Base-by-base conservation (phyloP, 2,329 filamentous ascomycete species). In the Trichoderma hamatum region DNA sequence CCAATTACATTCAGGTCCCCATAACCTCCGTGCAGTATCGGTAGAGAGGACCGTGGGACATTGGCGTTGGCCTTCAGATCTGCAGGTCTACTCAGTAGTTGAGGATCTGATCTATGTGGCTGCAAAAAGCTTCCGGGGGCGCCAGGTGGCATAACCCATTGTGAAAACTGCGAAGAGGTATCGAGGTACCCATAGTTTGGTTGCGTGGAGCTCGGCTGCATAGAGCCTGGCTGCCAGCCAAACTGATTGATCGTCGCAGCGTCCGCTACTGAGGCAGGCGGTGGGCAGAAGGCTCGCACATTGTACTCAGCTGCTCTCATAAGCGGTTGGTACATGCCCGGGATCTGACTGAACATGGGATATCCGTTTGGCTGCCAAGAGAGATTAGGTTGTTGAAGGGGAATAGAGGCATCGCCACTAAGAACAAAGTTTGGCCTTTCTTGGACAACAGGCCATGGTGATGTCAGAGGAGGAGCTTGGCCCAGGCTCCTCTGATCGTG, bases 201-300 rank as follows among this genome's bases (percentile, higher is more conserved):
- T 19, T 64, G 69, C 39, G 39, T n/a, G 39, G 39, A 36, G 26
- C 67, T 67, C 69, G 62, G 70, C n/a, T 62, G 69, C 36, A 70
- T 71, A 36, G 65, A 43, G 11, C 46, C 71, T 5, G 58, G 13
- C 19, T 72, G 65, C 69, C 69, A 70, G 26, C 69, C 63, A 49
- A 63, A 67, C 13, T 77, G 74, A 19, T 74, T 76, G 68, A 79
- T 75, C 3, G 76, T 74, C 11, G 80, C 65, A 24, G 74, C 73
- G 43, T 78, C 77, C 39, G 75, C 74, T 56, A 75, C 73, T 5
- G 76, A 75, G 32, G 75, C 72, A 4, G 80, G 79, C 0, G 78
- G 79, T 13, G 79, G 79, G 56, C 79, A 80, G 62, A 81, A 79
- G 24, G 79, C 78, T 58, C 78, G 75, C 21, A 80, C 77, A 64